Conservation (phyloP, 1,139 yeast species). For the Yamadazyma friedrichii region DNA sequence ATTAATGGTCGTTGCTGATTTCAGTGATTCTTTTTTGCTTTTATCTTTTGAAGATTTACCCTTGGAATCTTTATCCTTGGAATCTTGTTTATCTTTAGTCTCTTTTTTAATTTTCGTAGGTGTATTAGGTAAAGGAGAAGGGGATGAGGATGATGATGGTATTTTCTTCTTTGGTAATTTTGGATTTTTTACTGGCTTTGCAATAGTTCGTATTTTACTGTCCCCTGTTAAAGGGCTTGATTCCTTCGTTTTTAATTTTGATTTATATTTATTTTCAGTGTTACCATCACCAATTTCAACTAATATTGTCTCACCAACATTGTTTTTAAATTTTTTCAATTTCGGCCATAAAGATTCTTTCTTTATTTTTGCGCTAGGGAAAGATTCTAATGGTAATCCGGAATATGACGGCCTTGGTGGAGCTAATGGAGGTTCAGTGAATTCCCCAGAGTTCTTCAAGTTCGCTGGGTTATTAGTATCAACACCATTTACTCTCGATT, state of each 20-base stretch:
- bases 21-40: not conserved
- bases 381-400: conserved; percentile 64
- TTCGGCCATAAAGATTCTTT: conserved; percentile 52
- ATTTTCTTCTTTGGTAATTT: not conserved
- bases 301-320: conserved; percentile 4
- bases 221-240: conserved; percentile 31
- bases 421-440: conserved; percentile 61
- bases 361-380: conserved; percentile 55
- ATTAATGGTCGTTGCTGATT: not conserved
- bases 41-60: not conserved
- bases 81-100: not conserved
- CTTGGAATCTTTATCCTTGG: not conserved
- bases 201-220: conserved; percentile 32
- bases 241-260: conserved; percentile 5
- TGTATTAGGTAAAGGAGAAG: not conserved
- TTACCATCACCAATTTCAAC: conserved; percentile 4
- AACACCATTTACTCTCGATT: not conserved
- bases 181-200: conserved; percentile 13
- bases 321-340: conserved; percentile 12
- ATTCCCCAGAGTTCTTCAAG: conserved; percentile 11
- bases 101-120: not conserved
- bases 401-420: conserved; percentile 54
- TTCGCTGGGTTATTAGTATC: not conserved
- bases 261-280: conserved; percentile 4
- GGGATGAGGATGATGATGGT: not conserved